A percentile compares a stretch with the other conserved stretches of the same genome.
Evolutionary conservation across 2,329 filamentous ascomycete species (phyloP).

Genomic region (Fonsecaea nubica): DNA sequence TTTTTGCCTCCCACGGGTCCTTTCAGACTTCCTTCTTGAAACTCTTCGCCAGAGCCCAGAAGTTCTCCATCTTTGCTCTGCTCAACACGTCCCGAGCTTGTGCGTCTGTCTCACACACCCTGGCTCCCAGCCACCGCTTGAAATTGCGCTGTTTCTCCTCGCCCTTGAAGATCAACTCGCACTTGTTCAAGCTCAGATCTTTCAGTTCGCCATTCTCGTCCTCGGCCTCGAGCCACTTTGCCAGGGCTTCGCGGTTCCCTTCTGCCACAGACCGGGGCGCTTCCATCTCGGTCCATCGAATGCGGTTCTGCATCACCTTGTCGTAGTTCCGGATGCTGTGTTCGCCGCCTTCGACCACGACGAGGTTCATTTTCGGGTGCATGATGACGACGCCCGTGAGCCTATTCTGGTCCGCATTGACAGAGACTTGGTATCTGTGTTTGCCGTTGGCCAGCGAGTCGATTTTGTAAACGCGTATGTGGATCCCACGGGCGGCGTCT

Average conservation of each 20-base stretch:
- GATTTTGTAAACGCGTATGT: slow-evolving; percentile 87
- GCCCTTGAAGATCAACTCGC: slow-evolving; percentile 86
- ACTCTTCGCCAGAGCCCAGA: slow-evolving; percentile 89
- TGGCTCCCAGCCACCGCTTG: slow-evolving; percentile 79
- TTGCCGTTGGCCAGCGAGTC: slow-evolving; percentile 88
- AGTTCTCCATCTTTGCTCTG: slow-evolving; percentile 88
- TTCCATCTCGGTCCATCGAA: slow-evolving; percentile 92
- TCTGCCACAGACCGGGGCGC: slow-evolving; percentile 66
- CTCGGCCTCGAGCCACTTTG: slow-evolving; percentile 77
- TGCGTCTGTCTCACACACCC: slow-evolving; percentile 90
- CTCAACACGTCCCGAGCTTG: slow-evolving; percentile 82
- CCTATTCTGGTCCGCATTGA: slow-evolving; percentile 87
- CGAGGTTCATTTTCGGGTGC: slow-evolving; percentile 84
- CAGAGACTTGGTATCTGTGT: slow-evolving; percentile 89
- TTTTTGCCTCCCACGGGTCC: neutral
- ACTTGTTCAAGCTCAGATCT: slow-evolving; percentile 82
- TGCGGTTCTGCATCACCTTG: slow-evolving; percentile 90
- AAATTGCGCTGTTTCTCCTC: slow-evolving; percentile 81
- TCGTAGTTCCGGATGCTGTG: slow-evolving; percentile 84
- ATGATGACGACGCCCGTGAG: slow-evolving; percentile 91
- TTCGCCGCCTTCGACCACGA: slow-evolving; percentile 89
- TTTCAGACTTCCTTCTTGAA: slow-evolving; percentile 46
- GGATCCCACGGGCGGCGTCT: slow-evolving; percentile 85
- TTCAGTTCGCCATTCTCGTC: slow-evolving; percentile 77
- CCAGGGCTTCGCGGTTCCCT: slow-evolving; percentile 66